Conservation (phyloP, 805 yeast genomes). For the Hanseniaspora nectarophila region DNA sequence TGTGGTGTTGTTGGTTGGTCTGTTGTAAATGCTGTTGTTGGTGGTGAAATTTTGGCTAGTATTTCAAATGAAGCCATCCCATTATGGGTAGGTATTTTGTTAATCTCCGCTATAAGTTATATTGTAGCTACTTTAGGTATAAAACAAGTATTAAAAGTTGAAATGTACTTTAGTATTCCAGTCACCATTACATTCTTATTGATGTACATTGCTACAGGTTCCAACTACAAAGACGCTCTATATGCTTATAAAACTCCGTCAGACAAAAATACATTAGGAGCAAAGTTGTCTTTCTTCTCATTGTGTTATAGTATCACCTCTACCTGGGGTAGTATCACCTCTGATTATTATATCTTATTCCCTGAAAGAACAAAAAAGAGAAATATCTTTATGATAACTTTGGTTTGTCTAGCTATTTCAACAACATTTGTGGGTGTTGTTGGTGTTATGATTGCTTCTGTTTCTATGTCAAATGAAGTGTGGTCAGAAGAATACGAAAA, state of each 20-base stretch:
- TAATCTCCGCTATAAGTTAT: constrained; percentile 53
- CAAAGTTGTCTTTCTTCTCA: constrained; percentile 60
- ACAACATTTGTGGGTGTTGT: constrained; percentile 63
- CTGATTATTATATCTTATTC: constrained; percentile 71
- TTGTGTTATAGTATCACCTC: constrained; percentile 66
- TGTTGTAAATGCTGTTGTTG: constrained; percentile 78
- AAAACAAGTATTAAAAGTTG: constrained; percentile 54
- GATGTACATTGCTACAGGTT: constrained; percentile 50
- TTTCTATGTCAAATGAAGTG: constrained; percentile 44
- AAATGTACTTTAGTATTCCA: constrained; percentile 55
- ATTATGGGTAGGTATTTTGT: constrained; percentile 59
- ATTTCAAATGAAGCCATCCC: constrained; percentile 58
- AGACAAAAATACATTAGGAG: constrained; percentile 43
- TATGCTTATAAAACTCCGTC: constrained; percentile 23
- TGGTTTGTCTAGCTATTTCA: constrained; percentile 55
- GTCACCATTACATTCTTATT: constrained; percentile 55
- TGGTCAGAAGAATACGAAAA: constrained; percentile 47
- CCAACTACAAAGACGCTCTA: constrained; percentile 30
- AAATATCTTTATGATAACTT: constrained; percentile 48
- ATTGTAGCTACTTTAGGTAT: constrained; percentile 69
- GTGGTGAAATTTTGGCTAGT: constrained; percentile 68
- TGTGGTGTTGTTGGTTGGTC: constrained; percentile 86
- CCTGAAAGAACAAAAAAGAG: constrained; percentile 56
- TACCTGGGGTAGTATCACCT: constrained; percentile 81
- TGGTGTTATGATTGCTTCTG: constrained; percentile 60